Evolutionary conservation across 108 stramenopile species (phyloP).

Genomic region (Cylindrotheca fusiformis): DNA sequence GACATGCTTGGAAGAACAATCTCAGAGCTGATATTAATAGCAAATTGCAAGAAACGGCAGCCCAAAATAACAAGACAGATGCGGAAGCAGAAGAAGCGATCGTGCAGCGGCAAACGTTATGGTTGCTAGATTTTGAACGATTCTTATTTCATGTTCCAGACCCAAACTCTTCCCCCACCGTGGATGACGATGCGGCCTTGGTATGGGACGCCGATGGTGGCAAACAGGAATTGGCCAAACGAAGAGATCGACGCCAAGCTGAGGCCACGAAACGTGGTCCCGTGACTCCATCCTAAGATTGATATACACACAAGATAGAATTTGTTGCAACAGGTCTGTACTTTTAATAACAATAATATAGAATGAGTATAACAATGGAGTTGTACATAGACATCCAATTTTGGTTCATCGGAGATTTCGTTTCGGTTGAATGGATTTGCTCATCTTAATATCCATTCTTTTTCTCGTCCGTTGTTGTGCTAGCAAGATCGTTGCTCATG

Average conservation of each 20-base stretch:
- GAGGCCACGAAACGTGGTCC: constrained; percentile 19
- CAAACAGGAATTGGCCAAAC: constrained; percentile 18
- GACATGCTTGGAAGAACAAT: constrained; percentile 24
- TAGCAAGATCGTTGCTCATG: neutral
- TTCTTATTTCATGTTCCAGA: neutral
- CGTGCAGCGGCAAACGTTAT: constrained; percentile 9
- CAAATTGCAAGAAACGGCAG: neutral
- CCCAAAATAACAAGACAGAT: neutral
- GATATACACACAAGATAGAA: too few species aligned
- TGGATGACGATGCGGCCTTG: constrained; percentile 27
- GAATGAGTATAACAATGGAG: neutral
- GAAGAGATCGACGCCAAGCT: constrained; percentile 20
- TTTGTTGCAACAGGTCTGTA: too few species aligned
- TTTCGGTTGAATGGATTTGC: too few species aligned
- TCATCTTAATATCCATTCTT: constrained; percentile 12
- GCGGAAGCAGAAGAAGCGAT: neutral
- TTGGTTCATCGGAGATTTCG: too few species aligned
- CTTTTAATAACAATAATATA: neutral
- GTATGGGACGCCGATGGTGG: constrained; percentile 35
- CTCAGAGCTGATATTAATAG: constrained; percentile 1
- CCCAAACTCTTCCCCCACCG: neutral
- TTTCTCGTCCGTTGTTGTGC: constrained; percentile 24
- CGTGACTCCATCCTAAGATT: neutral
- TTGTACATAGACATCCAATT: neutral
- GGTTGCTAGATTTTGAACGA: constrained; percentile 20